Conservation (phyloP, 305 asterid species). For the Fraxinus nigra region DNA sequence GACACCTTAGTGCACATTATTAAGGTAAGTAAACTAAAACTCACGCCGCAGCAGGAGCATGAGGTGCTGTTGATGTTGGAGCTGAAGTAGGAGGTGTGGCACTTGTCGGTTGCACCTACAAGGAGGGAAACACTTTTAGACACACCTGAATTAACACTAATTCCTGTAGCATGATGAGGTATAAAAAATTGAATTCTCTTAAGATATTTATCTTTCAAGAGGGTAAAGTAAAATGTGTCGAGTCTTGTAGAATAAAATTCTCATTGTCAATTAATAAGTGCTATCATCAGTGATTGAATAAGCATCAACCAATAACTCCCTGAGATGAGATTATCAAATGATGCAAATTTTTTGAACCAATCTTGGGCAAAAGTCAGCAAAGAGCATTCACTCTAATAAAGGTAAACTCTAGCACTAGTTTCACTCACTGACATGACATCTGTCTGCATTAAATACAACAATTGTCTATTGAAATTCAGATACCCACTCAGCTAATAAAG, state of each 20-base stretch:
- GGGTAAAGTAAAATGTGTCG: background rate
- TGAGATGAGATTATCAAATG: background rate
- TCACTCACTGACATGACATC: background rate
- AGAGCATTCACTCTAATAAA: background rate
- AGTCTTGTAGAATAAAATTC: background rate
- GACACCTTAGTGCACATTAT: background rate
- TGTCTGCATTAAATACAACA: background rate
- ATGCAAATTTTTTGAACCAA: background rate
- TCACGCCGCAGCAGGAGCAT: conserved; percentile 41
- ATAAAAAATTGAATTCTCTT: background rate
- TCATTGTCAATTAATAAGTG: background rate
- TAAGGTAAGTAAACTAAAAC: conserved; percentile 22
- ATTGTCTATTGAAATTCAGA: background rate
- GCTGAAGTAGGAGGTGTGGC: conserved; percentile 31
- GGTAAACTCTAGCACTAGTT: background rate
- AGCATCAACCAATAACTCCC: background rate
- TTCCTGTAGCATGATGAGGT: conserved; percentile 8
- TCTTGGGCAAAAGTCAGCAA: background rate
- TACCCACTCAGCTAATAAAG: background rate
- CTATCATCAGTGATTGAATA: background rate
- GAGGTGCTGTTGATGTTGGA: conserved; percentile 38
- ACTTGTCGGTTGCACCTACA: conserved; percentile 59
- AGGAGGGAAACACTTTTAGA: conserved; percentile 23
- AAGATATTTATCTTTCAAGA: background rate
- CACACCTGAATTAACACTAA: background rate